These are phyloP conservation scores for Alopecurus myosuroides DNA, from an alignment of 176 grass and related monocot species.

Conservation along the genomic window DNA sequence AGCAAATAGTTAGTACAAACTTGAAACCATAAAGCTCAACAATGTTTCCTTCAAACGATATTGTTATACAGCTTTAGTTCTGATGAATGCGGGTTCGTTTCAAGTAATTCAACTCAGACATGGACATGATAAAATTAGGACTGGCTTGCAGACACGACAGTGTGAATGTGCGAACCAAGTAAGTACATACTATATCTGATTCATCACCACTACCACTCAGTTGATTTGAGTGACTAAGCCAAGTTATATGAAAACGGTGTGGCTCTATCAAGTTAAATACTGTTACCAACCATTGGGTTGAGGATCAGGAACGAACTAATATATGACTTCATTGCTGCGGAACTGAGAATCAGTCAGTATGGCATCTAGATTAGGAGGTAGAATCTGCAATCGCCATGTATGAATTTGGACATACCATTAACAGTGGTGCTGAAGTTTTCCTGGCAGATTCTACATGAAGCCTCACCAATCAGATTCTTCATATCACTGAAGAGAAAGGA, in stretches of 20 bases:
- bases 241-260: not conserved
- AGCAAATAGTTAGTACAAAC: constrained; percentile 7
- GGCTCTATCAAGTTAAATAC: not conserved
- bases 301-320: not conserved
- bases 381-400: not conserved
- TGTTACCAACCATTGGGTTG: not conserved
- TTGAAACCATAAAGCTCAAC: constrained; percentile 11
- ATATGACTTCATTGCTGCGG: not conserved
- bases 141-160: not conserved
- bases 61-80: not conserved
- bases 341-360: not conserved
- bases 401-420: constrained; percentile 49
- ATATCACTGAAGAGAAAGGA: constrained; percentile 53
- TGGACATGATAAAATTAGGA: not conserved
- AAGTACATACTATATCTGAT: not conserved
- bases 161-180: not conserved
- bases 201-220: not conserved
- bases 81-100: not conserved
- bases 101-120: not conserved
- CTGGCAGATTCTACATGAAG: constrained; percentile 69
- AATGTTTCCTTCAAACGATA: constrained; percentile 37
- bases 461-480: constrained; percentile 86
- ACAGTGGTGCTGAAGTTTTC: constrained; percentile 68
- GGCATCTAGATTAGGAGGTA: not conserved
- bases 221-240: not conserved